phyloP scores from a whole-genome alignment of 2,329 filamentous ascomycete genomes.

The Cordyceps javanica region DNA sequence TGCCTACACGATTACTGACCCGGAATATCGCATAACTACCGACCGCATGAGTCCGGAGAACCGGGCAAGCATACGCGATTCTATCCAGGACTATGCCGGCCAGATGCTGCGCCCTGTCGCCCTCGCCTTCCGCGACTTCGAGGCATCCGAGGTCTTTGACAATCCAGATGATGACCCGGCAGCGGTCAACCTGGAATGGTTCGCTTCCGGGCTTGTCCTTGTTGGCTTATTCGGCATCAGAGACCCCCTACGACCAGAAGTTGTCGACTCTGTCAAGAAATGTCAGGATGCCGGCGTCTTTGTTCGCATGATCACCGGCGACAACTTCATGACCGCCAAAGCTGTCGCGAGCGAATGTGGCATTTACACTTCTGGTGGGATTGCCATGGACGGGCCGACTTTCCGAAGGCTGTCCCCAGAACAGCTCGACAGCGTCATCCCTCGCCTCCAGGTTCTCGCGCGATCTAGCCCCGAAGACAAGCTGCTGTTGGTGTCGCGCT shows the following conservation, averaged over 20 bases:
- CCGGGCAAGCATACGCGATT: slow-evolving; percentile 26
- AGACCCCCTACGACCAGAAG: slow-evolving; percentile 58
- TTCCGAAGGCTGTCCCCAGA: slow-evolving; percentile 52
- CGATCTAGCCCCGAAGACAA: slow-evolving; percentile 67
- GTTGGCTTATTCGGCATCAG: slow-evolving; percentile 55
- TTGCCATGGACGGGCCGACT: slow-evolving; percentile 49
- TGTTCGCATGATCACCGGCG: slow-evolving; percentile 57
- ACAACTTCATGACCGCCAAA: slow-evolving; percentile 38
- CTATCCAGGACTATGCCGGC: slow-evolving; percentile 50
- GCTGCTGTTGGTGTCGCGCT: slow-evolving; percentile 54
- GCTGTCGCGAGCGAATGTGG: slow-evolving; percentile 54
- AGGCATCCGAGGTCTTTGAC: slow-evolving; percentile 24
- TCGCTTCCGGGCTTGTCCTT: slow-evolving; percentile 30
- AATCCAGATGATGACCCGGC: slow-evolving; percentile 27
- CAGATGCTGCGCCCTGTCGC: slow-evolving; percentile 62
- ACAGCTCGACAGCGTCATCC: slow-evolving; percentile 45
- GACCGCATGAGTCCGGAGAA: slow-evolving; percentile 25
- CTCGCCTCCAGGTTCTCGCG: slow-evolving; percentile 60
- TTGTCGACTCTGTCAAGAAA: slow-evolving; percentile 54
- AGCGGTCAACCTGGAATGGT: slow-evolving; percentile 30
- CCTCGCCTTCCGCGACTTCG: slow-evolving; percentile 60
- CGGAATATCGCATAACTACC: slow-evolving; percentile 28
- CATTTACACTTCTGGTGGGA: slow-evolving; percentile 53
- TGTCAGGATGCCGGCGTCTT: slow-evolving; percentile 60
- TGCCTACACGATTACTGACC: slow-evolving; percentile 37